phyloP scores from a whole-genome alignment of 1,284 basidiomycete genomes.

The Cerioporus squamosus region DNA sequence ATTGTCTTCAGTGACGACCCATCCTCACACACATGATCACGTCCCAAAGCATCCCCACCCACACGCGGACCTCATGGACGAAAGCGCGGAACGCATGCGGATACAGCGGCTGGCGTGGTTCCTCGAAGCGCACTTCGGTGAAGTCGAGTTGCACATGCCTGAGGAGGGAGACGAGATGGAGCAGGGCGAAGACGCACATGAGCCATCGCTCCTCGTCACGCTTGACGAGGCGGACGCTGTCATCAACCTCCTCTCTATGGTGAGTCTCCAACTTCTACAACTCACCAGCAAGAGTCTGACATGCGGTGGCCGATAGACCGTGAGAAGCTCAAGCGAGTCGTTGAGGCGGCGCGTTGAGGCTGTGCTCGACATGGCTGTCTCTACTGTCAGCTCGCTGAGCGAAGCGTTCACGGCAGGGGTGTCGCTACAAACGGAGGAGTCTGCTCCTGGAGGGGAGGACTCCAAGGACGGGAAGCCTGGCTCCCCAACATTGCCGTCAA shows the following conservation, averaged over 20 bases:
- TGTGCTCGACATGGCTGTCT: conserved; percentile 89
- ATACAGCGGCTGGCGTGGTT: conserved; percentile 88
- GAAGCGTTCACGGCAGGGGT: conserved; percentile 53
- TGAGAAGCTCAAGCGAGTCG: conserved; percentile 69
- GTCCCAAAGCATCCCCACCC: conserved; percentile 62
- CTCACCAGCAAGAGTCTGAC: conserved; percentile 7
- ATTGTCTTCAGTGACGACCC: conserved; percentile 61
- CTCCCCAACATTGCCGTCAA: conserved; percentile 9
- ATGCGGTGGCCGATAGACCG: conserved; percentile 52
- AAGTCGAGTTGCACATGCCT: conserved; percentile 82
- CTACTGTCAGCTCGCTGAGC: conserved; percentile 83
- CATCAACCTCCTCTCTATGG: conserved; percentile 79
- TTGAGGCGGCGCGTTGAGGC: conserved; percentile 80
- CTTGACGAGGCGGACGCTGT: conserved; percentile 81
- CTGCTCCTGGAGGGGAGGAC: not conserved
- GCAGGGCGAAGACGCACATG: conserved; percentile 48
- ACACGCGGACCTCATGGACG: conserved; percentile 51
- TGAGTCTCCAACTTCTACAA: conserved; percentile 35
- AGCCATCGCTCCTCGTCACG: conserved; percentile 74
- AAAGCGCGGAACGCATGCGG: conserved; percentile 52
- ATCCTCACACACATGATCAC: conserved; percentile 40
- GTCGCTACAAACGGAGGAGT: conserved; percentile 27
- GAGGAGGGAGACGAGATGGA: conserved; percentile 49
- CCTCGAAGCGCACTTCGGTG: conserved; percentile 93
- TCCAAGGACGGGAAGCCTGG: conserved; percentile 25